These are phyloP conservation scores for Lepidium didymum DNA, from an alignment of 345 rosid species.

Conservation along the genomic window DNA sequence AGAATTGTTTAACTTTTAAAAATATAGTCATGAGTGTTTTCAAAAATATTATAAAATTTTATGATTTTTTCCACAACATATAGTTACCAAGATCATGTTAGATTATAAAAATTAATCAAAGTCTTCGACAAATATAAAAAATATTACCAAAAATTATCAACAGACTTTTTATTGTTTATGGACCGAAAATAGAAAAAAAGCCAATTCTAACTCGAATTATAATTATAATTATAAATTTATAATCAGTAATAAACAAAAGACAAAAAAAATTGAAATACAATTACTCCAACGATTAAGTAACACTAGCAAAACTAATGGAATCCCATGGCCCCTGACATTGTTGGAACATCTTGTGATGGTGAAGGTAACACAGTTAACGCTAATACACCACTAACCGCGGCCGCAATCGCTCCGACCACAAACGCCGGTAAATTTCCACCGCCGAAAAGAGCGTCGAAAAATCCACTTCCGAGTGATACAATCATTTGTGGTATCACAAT, in stretches of 20 bases:
- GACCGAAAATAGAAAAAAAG: background rate
- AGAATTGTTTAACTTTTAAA: too few species aligned
- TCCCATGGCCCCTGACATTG: background rate
- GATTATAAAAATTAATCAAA: too few species aligned
- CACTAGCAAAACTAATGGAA: background rate
- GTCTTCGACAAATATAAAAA: too few species aligned
- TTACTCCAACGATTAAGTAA: too few species aligned
- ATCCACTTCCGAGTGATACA: conserved; percentile 10
- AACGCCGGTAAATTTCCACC: conserved; percentile 20
- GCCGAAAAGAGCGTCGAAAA: background rate
- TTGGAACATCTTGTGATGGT: background rate
- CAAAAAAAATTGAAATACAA: background rate
- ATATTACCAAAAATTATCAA: too few species aligned
- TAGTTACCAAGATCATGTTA: too few species aligned
- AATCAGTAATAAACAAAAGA: background rate
- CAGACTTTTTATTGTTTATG: background rate
- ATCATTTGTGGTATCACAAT: conserved; percentile 67
- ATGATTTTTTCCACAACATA: too few species aligned
- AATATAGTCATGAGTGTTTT: too few species aligned
- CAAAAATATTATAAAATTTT: too few species aligned
- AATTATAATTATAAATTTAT: background rate
- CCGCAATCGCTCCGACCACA: conserved; percentile 11
- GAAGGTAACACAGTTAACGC: conserved; percentile 24
- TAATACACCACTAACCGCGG: conserved; percentile 15
- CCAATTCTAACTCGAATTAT: background rate